Evolutionary conservation across 148 eudicot species (phyloP).

Genomic region (Fallopia convolvulus): DNA sequence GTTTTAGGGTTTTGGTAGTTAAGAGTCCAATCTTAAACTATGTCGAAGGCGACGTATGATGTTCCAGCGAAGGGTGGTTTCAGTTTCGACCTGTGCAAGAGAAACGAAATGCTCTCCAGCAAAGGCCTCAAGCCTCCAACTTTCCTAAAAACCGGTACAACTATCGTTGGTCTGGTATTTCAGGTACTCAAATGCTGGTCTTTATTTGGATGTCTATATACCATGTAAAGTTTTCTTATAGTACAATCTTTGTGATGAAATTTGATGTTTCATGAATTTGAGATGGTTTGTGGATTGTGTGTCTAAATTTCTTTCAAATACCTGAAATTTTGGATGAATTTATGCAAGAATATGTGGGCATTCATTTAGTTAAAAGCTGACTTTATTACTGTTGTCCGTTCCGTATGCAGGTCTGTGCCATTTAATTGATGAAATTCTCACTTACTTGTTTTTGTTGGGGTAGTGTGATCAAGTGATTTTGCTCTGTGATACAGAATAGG

Average conservation of each 20-base stretch:
- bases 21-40: constrained; percentile 7
- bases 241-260: not conserved
- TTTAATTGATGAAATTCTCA: not conserved
- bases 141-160: constrained; percentile 74
- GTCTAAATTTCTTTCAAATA: not conserved
- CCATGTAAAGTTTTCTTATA: not conserved
- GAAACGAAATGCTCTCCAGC: constrained; percentile 63
- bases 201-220: not conserved
- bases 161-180: constrained; percentile 71
- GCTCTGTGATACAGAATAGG: not conserved
- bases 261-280: not conserved
- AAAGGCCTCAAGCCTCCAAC: constrained; percentile 47
- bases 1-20: constrained; percentile 1
- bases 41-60: constrained; percentile 39
- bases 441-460: not conserved
- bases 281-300: not conserved
- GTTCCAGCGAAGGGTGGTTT: constrained; percentile 65
- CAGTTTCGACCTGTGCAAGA: constrained; percentile 58
- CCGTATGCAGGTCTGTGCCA: too few species aligned
- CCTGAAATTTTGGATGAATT: not conserved
- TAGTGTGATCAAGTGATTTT: not conserved
- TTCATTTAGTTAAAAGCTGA: not conserved
- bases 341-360: not conserved
- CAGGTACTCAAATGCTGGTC: constrained; percentile 27
- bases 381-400: too few species aligned